Percentiles rank a stretch among this genome's conserved stretches.
Conservation (phyloP, 495 filamentous ascomycete genomes). For the Xylaria longipes region DNA sequence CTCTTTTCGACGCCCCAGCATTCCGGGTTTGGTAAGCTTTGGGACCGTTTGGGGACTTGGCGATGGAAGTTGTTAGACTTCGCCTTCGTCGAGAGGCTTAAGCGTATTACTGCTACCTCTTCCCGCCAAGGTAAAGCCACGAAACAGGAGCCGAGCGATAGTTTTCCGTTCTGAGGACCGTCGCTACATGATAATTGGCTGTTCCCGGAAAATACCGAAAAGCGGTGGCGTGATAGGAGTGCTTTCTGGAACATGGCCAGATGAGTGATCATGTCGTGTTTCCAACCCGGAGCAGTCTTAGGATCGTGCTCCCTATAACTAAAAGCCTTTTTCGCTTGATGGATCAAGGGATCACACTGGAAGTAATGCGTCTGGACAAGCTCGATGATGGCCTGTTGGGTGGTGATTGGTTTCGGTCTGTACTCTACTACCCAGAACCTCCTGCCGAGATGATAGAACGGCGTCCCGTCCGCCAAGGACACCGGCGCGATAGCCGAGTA, state of each 20-base stretch:
- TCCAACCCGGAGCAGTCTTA: constrained; percentile 23
- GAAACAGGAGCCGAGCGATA: constrained; percentile 32
- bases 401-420: neutral
- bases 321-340: constrained; percentile 30
- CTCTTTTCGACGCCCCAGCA: neutral
- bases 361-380: constrained; percentile 42
- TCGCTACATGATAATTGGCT: constrained; percentile 25
- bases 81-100: neutral
- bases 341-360: constrained; percentile 37
- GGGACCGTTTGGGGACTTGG: constrained; percentile 2
- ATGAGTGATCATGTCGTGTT: constrained; percentile 31
- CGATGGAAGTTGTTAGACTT: neutral
- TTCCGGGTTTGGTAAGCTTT: neutral
- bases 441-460: neutral
- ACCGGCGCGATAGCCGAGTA: neutral
- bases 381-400: constrained; percentile 31
- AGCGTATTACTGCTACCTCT: neutral
- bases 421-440: neutral
- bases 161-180: constrained; percentile 7
- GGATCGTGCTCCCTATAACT: neutral
- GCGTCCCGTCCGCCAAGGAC: neutral
- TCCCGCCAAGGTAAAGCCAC: neutral
- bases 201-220: constrained; percentile 34
- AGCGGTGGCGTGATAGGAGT: constrained; percentile 19
- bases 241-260: constrained; percentile 21